phyloP scores from a whole-genome alignment of 805 yeast species.

The Ogataea philodendri region DNA sequence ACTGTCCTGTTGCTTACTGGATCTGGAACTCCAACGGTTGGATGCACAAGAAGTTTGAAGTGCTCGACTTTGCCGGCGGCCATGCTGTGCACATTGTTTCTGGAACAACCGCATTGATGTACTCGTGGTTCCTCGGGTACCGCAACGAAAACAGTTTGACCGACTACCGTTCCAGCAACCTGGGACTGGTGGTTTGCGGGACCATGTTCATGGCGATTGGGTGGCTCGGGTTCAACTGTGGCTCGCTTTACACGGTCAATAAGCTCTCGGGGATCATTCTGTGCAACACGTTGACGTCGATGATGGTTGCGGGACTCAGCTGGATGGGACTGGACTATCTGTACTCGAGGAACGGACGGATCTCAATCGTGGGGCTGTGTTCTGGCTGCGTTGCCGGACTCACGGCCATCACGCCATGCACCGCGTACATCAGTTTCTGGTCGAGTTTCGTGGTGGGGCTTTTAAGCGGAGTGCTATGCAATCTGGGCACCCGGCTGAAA shows the following conservation, averaged over 20 bases:
- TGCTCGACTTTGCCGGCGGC: slow-evolving; percentile 90
- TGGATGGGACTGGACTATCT: slow-evolving; percentile 85
- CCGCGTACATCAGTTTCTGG: slow-evolving; percentile 83
- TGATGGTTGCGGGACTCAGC: slow-evolving; percentile 75
- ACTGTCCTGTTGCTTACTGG: slow-evolving; percentile 89
- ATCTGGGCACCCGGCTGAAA: slow-evolving; percentile 79
- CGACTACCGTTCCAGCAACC: slow-evolving; percentile 85
- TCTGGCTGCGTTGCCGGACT: slow-evolving; percentile 90
- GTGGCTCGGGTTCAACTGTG: slow-evolving; percentile 91
- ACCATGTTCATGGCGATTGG: slow-evolving; percentile 80
- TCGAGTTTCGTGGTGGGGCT: slow-evolving; percentile 79
- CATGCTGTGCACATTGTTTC: slow-evolving; percentile 88
- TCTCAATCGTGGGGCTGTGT: slow-evolving; percentile 90
- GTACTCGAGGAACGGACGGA: slow-evolving; percentile 51
- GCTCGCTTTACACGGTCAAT: slow-evolving; percentile 74
- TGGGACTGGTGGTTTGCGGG: slow-evolving; percentile 80
- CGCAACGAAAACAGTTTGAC: slow-evolving; percentile 62
- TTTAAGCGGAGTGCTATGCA: slow-evolving; percentile 74
- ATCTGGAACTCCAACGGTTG: slow-evolving; percentile 88
- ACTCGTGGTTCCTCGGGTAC: slow-evolving; percentile 69
- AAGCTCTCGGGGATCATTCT: slow-evolving; percentile 75
- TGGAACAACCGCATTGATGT: slow-evolving; percentile 85
- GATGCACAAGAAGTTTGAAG: slow-evolving; percentile 76
- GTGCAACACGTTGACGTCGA: slow-evolving; percentile 78
- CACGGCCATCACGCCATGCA: slow-evolving; percentile 93